phyloP scores from a whole-genome alignment of 768 basidiomycete genomes.

The Phaffia tasmanica region DNA sequence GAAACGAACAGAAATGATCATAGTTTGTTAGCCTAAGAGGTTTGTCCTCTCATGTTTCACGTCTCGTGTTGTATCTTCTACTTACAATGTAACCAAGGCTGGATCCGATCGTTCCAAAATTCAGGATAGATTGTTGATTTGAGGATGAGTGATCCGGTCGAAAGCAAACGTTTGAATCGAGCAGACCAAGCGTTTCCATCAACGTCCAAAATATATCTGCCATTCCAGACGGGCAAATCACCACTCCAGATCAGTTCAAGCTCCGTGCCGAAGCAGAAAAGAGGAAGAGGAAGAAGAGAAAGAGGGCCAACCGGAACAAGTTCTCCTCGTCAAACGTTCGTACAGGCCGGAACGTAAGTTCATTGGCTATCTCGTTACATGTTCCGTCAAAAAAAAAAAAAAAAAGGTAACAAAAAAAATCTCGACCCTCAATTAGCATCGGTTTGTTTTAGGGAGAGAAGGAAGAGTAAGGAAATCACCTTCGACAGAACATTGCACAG shows the following conservation, averaged over 20 bases:
- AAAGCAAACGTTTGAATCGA: background rate
- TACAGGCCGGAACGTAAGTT: conserved; percentile 28
- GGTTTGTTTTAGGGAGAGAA: background rate
- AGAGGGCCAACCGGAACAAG: background rate
- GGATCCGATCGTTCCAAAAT: conserved; percentile 46
- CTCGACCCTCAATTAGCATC: background rate
- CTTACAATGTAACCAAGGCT: conserved; percentile 56
- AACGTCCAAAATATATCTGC: background rate
- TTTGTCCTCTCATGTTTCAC: too few species aligned
- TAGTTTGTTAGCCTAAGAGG: too few species aligned
- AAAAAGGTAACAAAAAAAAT: too few species aligned
- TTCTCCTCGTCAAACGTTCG: conserved; percentile 30
- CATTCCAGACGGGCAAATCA: background rate
- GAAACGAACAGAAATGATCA: too few species aligned
- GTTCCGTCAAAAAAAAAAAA: conserved; percentile 30
- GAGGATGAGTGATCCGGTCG: conserved; percentile 1
- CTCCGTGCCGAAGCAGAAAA: background rate
- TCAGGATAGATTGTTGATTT: conserved; percentile 37
- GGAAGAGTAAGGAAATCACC: background rate
- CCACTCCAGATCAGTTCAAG: too few species aligned
- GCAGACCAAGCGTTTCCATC: conserved; percentile 2
- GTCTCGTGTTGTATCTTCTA: too few species aligned
- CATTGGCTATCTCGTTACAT: conserved; percentile 31
- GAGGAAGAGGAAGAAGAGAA: background rate
- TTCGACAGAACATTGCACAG: conserved; percentile 20